Evolutionary conservation across 2,329 filamentous ascomycete genomes (phyloP).

Genomic region (Pseudogymnoascus sp.): DNA sequence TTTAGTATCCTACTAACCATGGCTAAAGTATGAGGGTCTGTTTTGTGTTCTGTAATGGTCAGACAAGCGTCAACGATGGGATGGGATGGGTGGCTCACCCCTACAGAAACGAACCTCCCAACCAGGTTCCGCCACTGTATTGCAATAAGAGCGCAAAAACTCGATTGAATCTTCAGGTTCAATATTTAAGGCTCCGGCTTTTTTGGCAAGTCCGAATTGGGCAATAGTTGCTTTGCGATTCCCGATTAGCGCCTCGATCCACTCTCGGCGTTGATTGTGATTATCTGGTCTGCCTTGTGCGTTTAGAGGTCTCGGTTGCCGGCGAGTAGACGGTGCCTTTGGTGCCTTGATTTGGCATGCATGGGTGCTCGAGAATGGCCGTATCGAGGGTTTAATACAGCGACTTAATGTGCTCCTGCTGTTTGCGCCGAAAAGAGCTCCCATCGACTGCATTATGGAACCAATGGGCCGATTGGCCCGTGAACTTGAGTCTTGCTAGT

Average conservation of each 20-base stretch:
- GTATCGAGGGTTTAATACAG: background rate
- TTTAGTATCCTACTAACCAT: slow-evolving; percentile 21
- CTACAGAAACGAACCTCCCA: background rate
- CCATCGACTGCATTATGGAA: background rate
- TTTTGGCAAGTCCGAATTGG: background rate
- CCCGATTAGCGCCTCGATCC: background rate
- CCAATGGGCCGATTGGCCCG: background rate
- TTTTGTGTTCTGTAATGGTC: slow-evolving; percentile 17
- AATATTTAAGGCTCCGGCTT: slow-evolving; percentile 19
- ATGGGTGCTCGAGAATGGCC: background rate
- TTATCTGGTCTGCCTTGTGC: background rate
- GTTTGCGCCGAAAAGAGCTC: background rate
- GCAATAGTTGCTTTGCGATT: background rate
- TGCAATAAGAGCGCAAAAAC: slow-evolving; percentile 19
- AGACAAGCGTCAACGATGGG: background rate
- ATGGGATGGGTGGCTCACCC: slow-evolving; percentile 14
- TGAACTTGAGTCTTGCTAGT: background rate
- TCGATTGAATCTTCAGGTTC: slow-evolving; percentile 18
- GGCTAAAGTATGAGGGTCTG: slow-evolving; percentile 18
- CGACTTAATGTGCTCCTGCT: background rate
- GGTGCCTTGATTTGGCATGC: background rate
- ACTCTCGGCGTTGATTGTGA: background rate
- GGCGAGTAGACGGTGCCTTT: background rate
- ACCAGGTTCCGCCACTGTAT: background rate
- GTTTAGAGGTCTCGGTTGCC: background rate